phyloP scores from a whole-genome alignment of 2,329 filamentous ascomycete genomes.

The Kalaharituber pfeilii region DNA sequence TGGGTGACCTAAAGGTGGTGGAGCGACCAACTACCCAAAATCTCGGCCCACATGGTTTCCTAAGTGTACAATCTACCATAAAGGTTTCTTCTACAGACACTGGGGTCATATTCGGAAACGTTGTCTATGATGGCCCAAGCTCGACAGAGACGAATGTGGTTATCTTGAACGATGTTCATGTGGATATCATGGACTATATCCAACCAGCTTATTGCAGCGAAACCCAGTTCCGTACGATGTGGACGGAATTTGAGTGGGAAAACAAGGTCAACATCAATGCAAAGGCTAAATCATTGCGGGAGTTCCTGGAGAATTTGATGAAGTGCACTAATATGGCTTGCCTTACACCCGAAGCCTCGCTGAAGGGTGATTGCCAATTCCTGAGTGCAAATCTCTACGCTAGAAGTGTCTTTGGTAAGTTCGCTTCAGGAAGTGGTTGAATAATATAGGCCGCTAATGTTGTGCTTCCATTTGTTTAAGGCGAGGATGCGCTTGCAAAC shows the following conservation, averaged over 20 bases:
- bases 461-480: conserved; percentile 37
- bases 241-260: conserved; percentile 99
- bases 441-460: background rate
- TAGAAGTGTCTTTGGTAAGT: conserved; percentile 91
- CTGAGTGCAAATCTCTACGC: conserved; percentile 93
- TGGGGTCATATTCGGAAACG: conserved; percentile 95
- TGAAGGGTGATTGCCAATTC: conserved; percentile 97
- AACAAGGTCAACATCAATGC: conserved; percentile 99
- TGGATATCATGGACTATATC: conserved; percentile 99
- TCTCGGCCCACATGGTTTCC: conserved; percentile 84
- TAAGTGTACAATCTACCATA: conserved; percentile 96
- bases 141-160: conserved; percentile 91
- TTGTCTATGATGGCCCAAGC: conserved; percentile 87
- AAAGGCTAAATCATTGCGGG: conserved; percentile 77
- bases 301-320: conserved; percentile 90
- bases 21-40: conserved; percentile 94
- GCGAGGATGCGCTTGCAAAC: conserved; percentile 95
- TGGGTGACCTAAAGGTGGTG: conserved; percentile 94
- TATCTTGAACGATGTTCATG: conserved; percentile 92
- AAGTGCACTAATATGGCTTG: conserved; percentile 98
- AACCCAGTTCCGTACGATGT: conserved; percentile 99
- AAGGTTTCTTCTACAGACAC: conserved; percentile 97
- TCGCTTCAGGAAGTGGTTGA: conserved; percentile 8
- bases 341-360: conserved; percentile 82
- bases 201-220: conserved; percentile 81